Evolutionary conservation across 768 basidiomycete species (phyloP).

Genomic region (Tylopilus sp.): DNA sequence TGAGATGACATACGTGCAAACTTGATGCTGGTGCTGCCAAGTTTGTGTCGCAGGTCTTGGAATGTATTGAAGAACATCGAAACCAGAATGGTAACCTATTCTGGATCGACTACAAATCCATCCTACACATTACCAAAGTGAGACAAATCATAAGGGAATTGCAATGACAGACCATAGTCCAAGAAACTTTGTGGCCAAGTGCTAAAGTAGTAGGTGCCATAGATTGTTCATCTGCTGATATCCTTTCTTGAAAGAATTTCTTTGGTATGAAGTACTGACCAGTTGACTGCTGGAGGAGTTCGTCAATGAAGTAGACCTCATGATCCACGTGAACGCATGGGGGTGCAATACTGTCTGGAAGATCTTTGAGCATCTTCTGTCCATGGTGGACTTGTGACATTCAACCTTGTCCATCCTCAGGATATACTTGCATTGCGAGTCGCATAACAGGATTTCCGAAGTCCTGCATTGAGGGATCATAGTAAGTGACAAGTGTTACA

Average conservation of each 20-base stretch:
- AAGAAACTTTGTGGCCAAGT: neutral
- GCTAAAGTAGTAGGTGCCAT: neutral
- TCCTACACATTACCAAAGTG: neutral
- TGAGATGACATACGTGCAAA: too few species aligned
- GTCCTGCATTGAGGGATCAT: too few species aligned
- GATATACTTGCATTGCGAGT: neutral
- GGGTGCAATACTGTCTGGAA: neutral
- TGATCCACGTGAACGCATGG: neutral
- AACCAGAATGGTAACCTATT: neutral
- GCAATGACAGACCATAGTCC: too few species aligned
- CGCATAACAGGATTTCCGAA: neutral
- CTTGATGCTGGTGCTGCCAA: too few species aligned
- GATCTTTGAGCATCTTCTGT: neutral
- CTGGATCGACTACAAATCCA: neutral
- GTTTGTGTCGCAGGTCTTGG: too few species aligned
- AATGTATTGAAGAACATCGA: too few species aligned
- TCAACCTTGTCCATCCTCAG: neutral
- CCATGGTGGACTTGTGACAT: constrained; percentile 3
- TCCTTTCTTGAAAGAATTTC: neutral
- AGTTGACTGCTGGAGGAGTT: neutral
- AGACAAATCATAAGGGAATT: too few species aligned
- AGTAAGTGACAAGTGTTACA: too few species aligned
- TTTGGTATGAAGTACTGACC: constrained; percentile 16
- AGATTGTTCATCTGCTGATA: too few species aligned
- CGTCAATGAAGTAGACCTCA: neutral